Evolutionary conservation across 2,329 filamentous ascomycete species (phyloP).

Genomic region (Pezicula rhizophila): DNA sequence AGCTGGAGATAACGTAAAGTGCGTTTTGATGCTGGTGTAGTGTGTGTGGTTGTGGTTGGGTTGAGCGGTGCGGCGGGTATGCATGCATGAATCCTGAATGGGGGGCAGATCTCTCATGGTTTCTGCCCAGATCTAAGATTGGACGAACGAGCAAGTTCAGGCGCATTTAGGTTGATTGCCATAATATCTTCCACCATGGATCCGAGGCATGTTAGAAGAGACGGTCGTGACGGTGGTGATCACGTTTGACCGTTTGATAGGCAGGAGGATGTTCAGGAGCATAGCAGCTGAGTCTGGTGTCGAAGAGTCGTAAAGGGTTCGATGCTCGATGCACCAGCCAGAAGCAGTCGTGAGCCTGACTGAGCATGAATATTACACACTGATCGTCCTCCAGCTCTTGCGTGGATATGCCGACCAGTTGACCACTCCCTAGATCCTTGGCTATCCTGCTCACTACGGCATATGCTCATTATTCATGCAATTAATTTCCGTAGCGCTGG

Average conservation of each 20-base stretch:
- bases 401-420: constrained; percentile 4
- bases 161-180: too few species aligned
- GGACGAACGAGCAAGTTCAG: too few species aligned
- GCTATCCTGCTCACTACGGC: constrained; percentile 6
- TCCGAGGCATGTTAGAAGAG: too few species aligned
- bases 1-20: too few species aligned
- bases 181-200: too few species aligned
- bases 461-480: constrained; percentile 12
- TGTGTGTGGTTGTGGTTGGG: too few species aligned
- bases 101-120: too few species aligned
- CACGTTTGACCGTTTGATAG: constrained; percentile 5
- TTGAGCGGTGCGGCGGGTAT: too few species aligned
- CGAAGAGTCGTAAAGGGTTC: not conserved
- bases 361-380: constrained; percentile 4
- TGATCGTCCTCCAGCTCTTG: constrained; percentile 8
- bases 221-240: not conserved
- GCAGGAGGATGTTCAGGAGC: constrained; percentile 1
- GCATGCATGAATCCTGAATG: too few species aligned
- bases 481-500: constrained; percentile 1
- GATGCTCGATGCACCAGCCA: too few species aligned
- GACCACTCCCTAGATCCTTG: not conserved
- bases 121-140: too few species aligned
- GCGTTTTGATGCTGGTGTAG: too few species aligned
- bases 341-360: constrained; percentile 3
- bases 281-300: not conserved